Conservation (phyloP, 2,329 filamentous ascomycete genomes). For the Paecilomyces niveus region DNA sequence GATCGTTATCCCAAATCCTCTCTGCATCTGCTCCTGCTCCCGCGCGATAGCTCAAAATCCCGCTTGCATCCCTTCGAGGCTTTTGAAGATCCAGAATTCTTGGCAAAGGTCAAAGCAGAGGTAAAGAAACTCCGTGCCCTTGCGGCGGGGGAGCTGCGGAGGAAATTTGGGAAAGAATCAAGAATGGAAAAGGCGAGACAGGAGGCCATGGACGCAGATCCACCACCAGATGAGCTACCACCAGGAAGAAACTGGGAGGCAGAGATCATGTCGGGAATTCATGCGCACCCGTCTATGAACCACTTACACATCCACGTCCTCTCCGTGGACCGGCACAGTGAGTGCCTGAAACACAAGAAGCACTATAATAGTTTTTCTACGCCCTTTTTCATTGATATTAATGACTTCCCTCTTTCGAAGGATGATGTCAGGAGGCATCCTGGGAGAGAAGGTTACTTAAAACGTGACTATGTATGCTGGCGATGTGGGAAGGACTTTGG, state of each 20-base stretch:
- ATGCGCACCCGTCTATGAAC: slow-evolving; percentile 84
- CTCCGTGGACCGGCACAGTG: slow-evolving; percentile 69
- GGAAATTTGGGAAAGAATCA: slow-evolving; percentile 59
- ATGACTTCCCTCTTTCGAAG: slow-evolving; percentile 66
- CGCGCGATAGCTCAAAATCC: slow-evolving; percentile 57
- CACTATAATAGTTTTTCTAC: slow-evolving; percentile 93
- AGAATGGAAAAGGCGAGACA: slow-evolving; percentile 56
- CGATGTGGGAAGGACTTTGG: slow-evolving; percentile 68
- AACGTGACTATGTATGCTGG: slow-evolving; percentile 71
- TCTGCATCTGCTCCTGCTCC: slow-evolving; percentile 82
- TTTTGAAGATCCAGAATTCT: slow-evolving; percentile 63
- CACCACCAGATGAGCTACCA: slow-evolving; percentile 49
- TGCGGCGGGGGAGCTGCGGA: slow-evolving; percentile 67
- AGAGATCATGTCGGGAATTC: slow-evolving; percentile 71
- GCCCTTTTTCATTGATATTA: slow-evolving; percentile 70
- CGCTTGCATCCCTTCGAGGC: slow-evolving; percentile 69
- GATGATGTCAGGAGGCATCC: slow-evolving; percentile 59
- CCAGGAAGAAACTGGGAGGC: slow-evolving; percentile 68
- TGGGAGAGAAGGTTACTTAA: slow-evolving; percentile 52
- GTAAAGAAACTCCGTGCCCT: slow-evolving; percentile 54
- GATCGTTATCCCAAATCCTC: slow-evolving; percentile 82
- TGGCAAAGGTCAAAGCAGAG: slow-evolving; percentile 56
- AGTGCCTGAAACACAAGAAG: slow-evolving; percentile 66
- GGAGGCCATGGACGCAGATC: slow-evolving; percentile 55
- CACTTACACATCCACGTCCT: slow-evolving; percentile 88